Base-by-base conservation (phyloP, 768 basidiomycete species). In the Mycena alexandri region DNA sequence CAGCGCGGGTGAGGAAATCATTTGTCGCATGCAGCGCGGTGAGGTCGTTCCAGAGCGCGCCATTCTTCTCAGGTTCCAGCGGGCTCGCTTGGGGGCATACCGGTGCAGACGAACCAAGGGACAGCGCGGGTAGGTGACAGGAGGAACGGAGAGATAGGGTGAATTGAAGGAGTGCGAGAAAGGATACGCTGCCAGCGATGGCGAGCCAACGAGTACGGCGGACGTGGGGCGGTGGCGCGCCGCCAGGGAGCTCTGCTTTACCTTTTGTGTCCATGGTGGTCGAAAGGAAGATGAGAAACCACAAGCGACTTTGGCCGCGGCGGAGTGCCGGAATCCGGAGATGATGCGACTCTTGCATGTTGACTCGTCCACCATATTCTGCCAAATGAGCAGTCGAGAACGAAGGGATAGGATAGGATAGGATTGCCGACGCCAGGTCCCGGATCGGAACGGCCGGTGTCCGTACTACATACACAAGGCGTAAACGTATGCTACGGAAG, bases 1-100 rank as follows among this genome's bases (percentile, higher is more conserved):
- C 73, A 1, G 78, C 78, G 47, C 73, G 72, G 2, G n/a, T 51
- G 65, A 75, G 74, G 72, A 78, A 81, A 16, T 46, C 73, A 11
- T 72, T 64, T 5, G 76, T 76, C 14, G 57, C 61, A 53, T 71
- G 60, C 8, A 68, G 54, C 12, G 54, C 47, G 5, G 62, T 59
- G 14, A 68, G 62, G 24, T 65, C 48, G 22, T 12, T 24, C 70
- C 70, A 71, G 8, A 71, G 58, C n/a, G 51, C 70, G 48, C 43
- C 48, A 41, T 67, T 57, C n/a, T 61, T 61, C 11, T 21, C 29
- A 8, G 70, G 66, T 17, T 36, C 42, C 10, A 68, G 57, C 7
- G 50, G 29, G 25, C 42, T 29, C 1, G 25, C 46, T 48, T 71
- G 70, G 14, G 58, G 48, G 53, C 70, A 71, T 3, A 60, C 44